A percentile compares a stretch with the other conserved stretches of the same genome.
These are phyloP conservation scores for Neophaeococcomyces aloes DNA, from an alignment of 2,329 filamentous ascomycete species.

Conservation along the genomic window DNA sequence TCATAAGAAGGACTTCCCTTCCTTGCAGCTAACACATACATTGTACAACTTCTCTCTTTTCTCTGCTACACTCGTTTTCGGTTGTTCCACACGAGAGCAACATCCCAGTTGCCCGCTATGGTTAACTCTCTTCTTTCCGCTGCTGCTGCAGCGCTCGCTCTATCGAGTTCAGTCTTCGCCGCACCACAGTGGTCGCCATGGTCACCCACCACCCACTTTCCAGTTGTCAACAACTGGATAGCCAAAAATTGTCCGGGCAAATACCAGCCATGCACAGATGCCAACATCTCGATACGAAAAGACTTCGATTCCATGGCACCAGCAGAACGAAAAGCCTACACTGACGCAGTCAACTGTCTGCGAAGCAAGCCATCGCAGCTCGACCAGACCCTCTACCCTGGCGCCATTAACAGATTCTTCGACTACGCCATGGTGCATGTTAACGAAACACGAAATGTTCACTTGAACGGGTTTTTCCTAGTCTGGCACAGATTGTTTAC, in stretches of 20 bases:
- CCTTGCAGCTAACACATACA: slow-evolving; percentile 7
- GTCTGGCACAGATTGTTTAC: slow-evolving; percentile 38
- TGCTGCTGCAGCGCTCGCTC: slow-evolving; percentile 10
- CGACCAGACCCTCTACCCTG: slow-evolving; percentile 24
- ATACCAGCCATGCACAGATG: slow-evolving; percentile 14
- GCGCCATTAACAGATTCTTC: slow-evolving; percentile 29
- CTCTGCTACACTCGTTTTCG: background rate
- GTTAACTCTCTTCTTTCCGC: slow-evolving; percentile 13
- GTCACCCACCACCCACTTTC: slow-evolving; percentile 9
- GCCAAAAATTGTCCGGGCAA: slow-evolving; percentile 11
- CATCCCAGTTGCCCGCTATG: slow-evolving; percentile 9
- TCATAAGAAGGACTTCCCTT: background rate
- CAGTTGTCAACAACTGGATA: slow-evolving; percentile 13
- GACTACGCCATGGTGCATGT: slow-evolving; percentile 34
- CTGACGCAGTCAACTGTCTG: slow-evolving; percentile 32
- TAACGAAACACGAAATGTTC: slow-evolving; percentile 27
- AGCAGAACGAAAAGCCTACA: slow-evolving; percentile 26
- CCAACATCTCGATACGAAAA: slow-evolving; percentile 18
- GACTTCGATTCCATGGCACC: slow-evolving; percentile 20
- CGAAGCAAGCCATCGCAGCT: slow-evolving; percentile 25
- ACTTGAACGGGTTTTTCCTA: slow-evolving; percentile 30
- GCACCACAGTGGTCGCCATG: slow-evolving; percentile 3
- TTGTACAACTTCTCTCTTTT: background rate
- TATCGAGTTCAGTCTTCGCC: slow-evolving; percentile 6
- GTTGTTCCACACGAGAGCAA: background rate